Evolutionary conservation across 805 yeast species (phyloP).

Genomic region (Yamadazyma kitorensis): DNA sequence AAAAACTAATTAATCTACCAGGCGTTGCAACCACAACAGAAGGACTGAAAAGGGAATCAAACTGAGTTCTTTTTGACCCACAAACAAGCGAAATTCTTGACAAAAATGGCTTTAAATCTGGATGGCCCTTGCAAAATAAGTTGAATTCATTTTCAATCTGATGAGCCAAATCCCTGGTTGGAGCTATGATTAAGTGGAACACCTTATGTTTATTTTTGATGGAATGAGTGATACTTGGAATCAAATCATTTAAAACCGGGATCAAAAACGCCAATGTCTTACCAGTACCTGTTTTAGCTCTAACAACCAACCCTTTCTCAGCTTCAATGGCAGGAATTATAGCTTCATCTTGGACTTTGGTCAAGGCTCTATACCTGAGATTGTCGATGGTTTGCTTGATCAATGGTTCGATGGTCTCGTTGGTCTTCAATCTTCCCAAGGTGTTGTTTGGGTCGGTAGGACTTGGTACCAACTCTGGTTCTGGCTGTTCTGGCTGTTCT

Average conservation of each 20-base stretch:
- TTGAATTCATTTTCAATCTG: conserved; percentile 70
- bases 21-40: conserved; percentile 85
- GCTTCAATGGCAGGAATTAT: conserved; percentile 53
- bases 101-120: conserved; percentile 14
- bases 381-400: conserved; percentile 32
- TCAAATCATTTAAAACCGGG: conserved; percentile 50
- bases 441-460: conserved; percentile 14
- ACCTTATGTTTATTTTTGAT: conserved; percentile 23
- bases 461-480: no score
- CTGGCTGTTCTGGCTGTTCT: no score
- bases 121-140: conserved; percentile 27
- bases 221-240: conserved; percentile 37
- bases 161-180: conserved; percentile 87
- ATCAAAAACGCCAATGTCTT: conserved; percentile 87
- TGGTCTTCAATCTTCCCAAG: conserved; percentile 10
- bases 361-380: conserved; percentile 51
- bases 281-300: conserved; percentile 96
- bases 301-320: conserved; percentile 68
- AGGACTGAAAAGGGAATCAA: conserved; percentile 34
- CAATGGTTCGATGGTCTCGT: conserved; percentile 10
- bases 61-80: conserved; percentile 56
- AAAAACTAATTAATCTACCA: conserved; percentile 71
- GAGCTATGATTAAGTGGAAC: conserved; percentile 67
- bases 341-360: conserved; percentile 67
- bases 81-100: conserved; percentile 52